phyloP scores from a whole-genome alignment of 805 yeast species.

The Cephaloascus albidus region DNA sequence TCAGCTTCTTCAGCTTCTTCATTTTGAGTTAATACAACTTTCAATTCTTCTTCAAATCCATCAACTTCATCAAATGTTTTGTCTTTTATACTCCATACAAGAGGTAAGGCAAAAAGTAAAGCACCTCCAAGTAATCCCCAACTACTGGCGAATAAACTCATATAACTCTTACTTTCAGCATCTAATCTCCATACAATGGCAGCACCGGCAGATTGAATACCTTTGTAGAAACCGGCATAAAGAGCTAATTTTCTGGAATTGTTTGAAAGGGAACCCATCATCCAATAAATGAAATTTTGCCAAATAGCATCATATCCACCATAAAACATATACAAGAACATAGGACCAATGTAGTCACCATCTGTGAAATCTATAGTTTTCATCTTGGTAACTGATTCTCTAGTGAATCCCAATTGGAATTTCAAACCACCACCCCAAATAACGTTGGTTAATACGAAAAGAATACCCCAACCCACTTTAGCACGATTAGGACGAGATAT shows the following conservation, averaged over 20 bases:
- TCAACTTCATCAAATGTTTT: not conserved
- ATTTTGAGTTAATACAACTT: too few species aligned
- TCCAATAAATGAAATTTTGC: slow-evolving; percentile 51
- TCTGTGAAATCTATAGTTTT: slow-evolving; percentile 36
- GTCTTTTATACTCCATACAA: slow-evolving; percentile 13
- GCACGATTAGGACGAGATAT: slow-evolving; percentile 37
- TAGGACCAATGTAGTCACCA: slow-evolving; percentile 41
- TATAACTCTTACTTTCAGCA: slow-evolving; percentile 25
- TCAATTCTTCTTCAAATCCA: too few species aligned
- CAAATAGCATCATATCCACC: slow-evolving; percentile 52
- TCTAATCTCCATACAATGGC: slow-evolving; percentile 54
- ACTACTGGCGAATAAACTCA: slow-evolving; percentile 33
- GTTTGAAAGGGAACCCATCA: slow-evolving; percentile 50
- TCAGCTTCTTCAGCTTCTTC: too few species aligned
- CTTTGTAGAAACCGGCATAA: slow-evolving; percentile 56
- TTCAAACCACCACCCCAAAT: slow-evolving; percentile 55
- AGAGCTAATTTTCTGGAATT: slow-evolving; percentile 45
- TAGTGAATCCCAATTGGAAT: slow-evolving; percentile 31
- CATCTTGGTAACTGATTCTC: slow-evolving; percentile 20
- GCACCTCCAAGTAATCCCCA: slow-evolving; percentile 45
- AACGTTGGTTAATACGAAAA: slow-evolving; percentile 29
- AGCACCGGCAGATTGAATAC: slow-evolving; percentile 56
- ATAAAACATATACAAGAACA: slow-evolving; percentile 54
- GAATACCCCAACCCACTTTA: slow-evolving; percentile 29
- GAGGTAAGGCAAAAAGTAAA: slow-evolving; percentile 38